These are phyloP conservation scores for Lanmaoa pseudosensibilis DNA, from an alignment of 768 basidiomycete genomes.

Conservation along the genomic window DNA sequence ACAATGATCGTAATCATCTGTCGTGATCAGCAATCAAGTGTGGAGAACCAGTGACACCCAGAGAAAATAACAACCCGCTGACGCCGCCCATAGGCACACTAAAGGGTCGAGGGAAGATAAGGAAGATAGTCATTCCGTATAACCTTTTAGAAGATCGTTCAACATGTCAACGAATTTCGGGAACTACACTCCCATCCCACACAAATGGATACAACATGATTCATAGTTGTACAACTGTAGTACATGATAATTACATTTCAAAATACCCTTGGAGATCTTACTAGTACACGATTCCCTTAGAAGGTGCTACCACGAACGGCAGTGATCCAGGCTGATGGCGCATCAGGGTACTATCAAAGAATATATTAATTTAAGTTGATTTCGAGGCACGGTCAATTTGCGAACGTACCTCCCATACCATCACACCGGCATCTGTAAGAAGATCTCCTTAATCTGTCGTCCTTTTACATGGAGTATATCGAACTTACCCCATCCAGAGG, in stretches of 20 bases:
- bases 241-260: not conserved
- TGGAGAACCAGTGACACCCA: too few species aligned
- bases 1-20: too few species aligned
- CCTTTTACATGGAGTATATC: not conserved
- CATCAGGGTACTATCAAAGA: slow-evolving; percentile 36
- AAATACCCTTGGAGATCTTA: not conserved
- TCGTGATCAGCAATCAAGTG: too few species aligned
- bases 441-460: not conserved
- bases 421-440: slow-evolving; percentile 38
- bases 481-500: slow-evolving; percentile 15
- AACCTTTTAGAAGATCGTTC: not conserved
- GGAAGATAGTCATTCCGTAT: not conserved
- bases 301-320: slow-evolving; percentile 13
- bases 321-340: slow-evolving; percentile 37
- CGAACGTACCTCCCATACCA: slow-evolving; percentile 39
- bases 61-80: too few species aligned
- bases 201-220: not conserved
- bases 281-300: not conserved
- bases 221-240: not conserved
- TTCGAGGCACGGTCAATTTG: not conserved
- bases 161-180: not conserved
- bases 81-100: too few species aligned
- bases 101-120: not conserved
- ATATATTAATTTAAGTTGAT: not conserved
- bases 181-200: not conserved